Base-by-base conservation (phyloP, 2,329 filamentous ascomycete genomes). In the Talaromyces sp. region DNA sequence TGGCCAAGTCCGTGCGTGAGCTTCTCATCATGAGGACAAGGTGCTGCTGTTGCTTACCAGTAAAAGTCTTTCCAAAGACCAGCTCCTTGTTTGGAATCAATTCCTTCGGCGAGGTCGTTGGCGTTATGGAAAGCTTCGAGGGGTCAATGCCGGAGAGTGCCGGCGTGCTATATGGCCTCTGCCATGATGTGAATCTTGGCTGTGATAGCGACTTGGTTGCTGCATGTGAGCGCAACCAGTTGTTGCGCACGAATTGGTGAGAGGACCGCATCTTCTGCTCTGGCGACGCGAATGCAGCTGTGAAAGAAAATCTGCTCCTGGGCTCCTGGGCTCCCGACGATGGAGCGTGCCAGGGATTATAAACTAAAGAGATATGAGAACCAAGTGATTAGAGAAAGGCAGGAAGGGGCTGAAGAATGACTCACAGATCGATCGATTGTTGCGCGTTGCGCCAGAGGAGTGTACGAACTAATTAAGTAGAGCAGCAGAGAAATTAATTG, bases 51-150 rank as follows among this genome's bases (percentile, higher is more conserved):
- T n/a, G 32, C 75, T 60, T 79, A 93, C 91, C 92, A 70, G 95
- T 96, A 77, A 99, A 99, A 55, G 87, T 89, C 66, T 85, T 85
- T 65, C 95, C 95, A 76, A 99, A 99, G 65, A 98, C 82, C 59
- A 99, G 86, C 64, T 96, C 87, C 72, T 93, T 85, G 14, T 89
- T 85, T 58, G 92, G 87, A 64, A 84, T 81, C 59, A 93, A 81
- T 31, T 83, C 74, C 77, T 93, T 95, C 11, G 93, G 95, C 3
- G 83, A 86, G 8, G 81, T 84, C 1, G 90, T 96, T 78, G 88
- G 86, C 62, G 86, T 87, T 70, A 97, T 82, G 55, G 82, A 80
- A 62, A 98, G 85, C 76, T 88, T 89, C 43, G 86, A 84, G n/a
- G 89, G 79, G 75, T 98, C 91, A 65, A 98, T 84, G 59, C 85